Evolutionary conservation across 768 basidiomycete species (phyloP).

Genomic region (Tremella yokohamensis): DNA sequence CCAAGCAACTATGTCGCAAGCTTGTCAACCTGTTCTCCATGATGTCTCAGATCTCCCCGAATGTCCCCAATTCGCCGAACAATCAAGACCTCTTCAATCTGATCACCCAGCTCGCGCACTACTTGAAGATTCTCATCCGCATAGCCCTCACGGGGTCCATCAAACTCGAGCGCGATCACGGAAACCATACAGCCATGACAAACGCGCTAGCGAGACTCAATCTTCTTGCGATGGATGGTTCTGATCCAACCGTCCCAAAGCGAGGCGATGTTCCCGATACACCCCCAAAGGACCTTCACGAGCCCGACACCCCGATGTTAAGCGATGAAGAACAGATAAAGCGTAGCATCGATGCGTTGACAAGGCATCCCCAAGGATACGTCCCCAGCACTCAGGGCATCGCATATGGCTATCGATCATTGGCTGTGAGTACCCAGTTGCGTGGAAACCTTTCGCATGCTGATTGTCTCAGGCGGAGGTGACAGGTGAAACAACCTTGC

Average conservation of each 20-base stretch:
- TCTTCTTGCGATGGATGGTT: conserved; percentile 64
- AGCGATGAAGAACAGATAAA: conserved; percentile 53
- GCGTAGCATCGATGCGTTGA: conserved; percentile 33
- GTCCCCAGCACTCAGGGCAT: conserved; percentile 80
- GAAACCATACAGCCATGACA: conserved; percentile 74
- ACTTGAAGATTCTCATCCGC: conserved; percentile 97
- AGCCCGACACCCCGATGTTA: conserved; percentile 50
- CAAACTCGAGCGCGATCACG: conserved; percentile 88
- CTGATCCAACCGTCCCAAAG: conserved; percentile 47
- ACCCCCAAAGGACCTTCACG: conserved; percentile 16
- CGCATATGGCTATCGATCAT: conserved; percentile 85
- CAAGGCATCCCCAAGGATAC: conserved; percentile 49
- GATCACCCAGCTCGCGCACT: conserved; percentile 97
- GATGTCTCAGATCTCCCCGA: conserved; percentile 73
- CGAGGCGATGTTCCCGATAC: conserved; percentile 34
- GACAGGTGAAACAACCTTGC: conserved; percentile 48
- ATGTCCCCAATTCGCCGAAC: conserved; percentile 26
- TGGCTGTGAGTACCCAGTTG: conserved; percentile 69
- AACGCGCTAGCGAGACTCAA: conserved; percentile 91
- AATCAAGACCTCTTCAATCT: conserved; percentile 94
- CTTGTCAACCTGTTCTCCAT: conserved; percentile 97
- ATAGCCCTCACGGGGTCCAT: conserved; percentile 94
- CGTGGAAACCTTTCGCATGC: conserved; percentile 11
- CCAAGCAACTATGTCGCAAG: conserved; percentile 96
- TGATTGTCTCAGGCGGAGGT: conserved; percentile 34